Evolutionary conservation across 805 yeast genomes (phyloP).

Genomic region (Metschnikowia rubicola): DNA sequence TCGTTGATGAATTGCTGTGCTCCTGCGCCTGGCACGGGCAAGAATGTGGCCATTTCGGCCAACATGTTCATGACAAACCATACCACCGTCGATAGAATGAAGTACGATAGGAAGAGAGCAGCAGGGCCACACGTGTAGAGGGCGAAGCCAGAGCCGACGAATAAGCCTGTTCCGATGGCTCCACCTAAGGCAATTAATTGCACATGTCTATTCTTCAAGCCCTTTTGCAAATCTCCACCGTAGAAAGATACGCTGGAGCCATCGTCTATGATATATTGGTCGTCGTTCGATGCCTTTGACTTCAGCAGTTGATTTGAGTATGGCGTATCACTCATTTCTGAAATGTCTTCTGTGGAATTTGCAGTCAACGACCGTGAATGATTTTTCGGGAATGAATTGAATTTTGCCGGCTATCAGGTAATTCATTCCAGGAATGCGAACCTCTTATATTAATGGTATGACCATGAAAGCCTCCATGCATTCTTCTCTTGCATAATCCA

Average conservation of each 20-base stretch:
- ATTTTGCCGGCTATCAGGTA: no score
- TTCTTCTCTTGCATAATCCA: no score
- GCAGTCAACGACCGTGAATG: no score
- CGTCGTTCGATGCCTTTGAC: neutral
- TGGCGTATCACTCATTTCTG: no score
- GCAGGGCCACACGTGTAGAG: slow-evolving; percentile 17
- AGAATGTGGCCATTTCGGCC: slow-evolving; percentile 21
- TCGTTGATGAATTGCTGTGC: slow-evolving; percentile 19
- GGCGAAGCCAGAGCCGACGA: slow-evolving; percentile 20
- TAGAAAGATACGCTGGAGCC: slow-evolving; percentile 13
- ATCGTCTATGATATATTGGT: slow-evolving; percentile 7
- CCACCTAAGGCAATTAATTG: slow-evolving; percentile 23
- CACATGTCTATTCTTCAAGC: slow-evolving; percentile 21
- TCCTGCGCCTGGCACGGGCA: slow-evolving; percentile 21
- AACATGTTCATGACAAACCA: slow-evolving; percentile 22
- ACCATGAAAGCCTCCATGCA: no score
- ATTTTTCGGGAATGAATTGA: no score
- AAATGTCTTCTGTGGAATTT: no score
- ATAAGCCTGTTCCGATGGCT: slow-evolving; percentile 22
- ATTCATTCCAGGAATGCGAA: no score
- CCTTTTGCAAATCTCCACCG: slow-evolving; percentile 15
- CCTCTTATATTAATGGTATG: no score
- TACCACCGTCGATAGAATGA: slow-evolving; percentile 16
- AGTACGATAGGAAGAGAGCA: slow-evolving; percentile 17
- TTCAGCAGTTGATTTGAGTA: no score